Conservation (phyloP, 1,284 basidiomycete species). For the Cystobasidium sp. region DNA sequence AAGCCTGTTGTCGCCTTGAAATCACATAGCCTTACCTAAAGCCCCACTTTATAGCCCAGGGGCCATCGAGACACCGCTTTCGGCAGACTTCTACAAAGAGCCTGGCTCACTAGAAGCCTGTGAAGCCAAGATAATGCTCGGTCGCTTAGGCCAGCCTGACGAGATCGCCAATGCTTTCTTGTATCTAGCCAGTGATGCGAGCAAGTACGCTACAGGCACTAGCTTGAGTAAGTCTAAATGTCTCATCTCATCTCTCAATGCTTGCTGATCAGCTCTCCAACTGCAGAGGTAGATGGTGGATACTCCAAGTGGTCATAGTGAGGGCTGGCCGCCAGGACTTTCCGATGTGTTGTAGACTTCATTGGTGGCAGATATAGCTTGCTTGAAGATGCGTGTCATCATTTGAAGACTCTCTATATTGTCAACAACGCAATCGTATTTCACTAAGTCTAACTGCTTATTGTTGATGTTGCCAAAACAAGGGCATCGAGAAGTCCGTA, state of each 20-base stretch:
- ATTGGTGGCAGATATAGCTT: no score
- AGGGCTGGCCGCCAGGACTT: not conserved
- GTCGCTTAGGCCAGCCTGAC: constrained; percentile 62
- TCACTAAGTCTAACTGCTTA: not conserved
- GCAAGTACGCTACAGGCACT: constrained; percentile 64
- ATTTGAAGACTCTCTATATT: no score
- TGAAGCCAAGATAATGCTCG: constrained; percentile 55
- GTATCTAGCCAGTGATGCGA: constrained; percentile 63
- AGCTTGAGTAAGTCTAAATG: constrained; percentile 12
- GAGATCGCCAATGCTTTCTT: constrained; percentile 65
- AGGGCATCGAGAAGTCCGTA: constrained; percentile 10
- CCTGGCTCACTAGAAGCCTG: constrained; percentile 63
- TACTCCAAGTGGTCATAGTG: constrained; percentile 1
- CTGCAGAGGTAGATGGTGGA: constrained; percentile 8
- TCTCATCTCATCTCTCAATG: no score
- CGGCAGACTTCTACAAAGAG: constrained; percentile 64
- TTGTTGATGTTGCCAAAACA: constrained; percentile 16
- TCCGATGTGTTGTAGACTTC: no score
- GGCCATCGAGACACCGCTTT: not conserved
- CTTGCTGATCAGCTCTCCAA: not conserved
- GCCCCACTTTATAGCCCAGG: not conserved
- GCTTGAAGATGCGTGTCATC: no score
- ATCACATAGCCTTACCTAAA: not conserved
- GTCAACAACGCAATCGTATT: no score
- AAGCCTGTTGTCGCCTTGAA: constrained; percentile 54